phyloP scores from a whole-genome alignment of 768 basidiomycete genomes.

The Macrolepiota fuliginosa region DNA sequence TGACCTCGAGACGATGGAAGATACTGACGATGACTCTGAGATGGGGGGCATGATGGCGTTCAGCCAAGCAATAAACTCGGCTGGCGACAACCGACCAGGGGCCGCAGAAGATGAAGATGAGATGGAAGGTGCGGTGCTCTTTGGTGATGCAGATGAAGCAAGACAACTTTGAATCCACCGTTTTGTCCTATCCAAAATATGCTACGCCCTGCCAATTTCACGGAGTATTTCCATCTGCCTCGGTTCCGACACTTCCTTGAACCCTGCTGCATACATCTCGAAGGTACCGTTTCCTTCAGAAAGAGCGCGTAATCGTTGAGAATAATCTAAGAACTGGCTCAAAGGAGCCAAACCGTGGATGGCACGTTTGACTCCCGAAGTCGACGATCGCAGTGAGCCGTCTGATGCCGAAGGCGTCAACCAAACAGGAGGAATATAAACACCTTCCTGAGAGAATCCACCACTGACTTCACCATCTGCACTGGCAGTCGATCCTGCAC shows the following conservation, averaged over 20 bases:
- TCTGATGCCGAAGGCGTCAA: constrained; percentile 61
- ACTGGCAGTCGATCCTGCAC: constrained; percentile 35
- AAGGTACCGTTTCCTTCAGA: constrained; percentile 82
- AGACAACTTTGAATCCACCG: constrained; percentile 46
- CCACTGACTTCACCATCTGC: constrained; percentile 35
- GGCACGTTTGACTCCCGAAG: constrained; percentile 49
- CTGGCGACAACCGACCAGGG: constrained; percentile 54
- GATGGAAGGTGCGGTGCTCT: constrained; percentile 68
- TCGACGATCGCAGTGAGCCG: constrained; percentile 6
- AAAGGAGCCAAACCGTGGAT: constrained; percentile 73
- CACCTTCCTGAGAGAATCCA: constrained; percentile 55
- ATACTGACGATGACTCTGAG: constrained; percentile 34
- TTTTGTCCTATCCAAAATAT: constrained; percentile 10
- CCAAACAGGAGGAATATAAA: constrained; percentile 75
- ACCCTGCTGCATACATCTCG: constrained; percentile 79
- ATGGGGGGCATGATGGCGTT: constrained; percentile 67
- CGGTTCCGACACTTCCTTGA: constrained; percentile 58
- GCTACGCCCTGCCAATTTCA: constrained; percentile 74
- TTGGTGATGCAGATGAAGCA: constrained; percentile 81
- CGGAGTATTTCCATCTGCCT: constrained; percentile 70
- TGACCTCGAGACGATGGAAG: constrained; percentile 22
- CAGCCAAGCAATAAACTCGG: constrained; percentile 65
- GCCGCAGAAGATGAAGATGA: constrained; percentile 75
- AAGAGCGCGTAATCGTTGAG: constrained; percentile 71
- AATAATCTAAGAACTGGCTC: constrained; percentile 81